Evolutionary conservation across 441 rosid genomes (phyloP).

Genomic region (Corymbia citriodora): DNA sequence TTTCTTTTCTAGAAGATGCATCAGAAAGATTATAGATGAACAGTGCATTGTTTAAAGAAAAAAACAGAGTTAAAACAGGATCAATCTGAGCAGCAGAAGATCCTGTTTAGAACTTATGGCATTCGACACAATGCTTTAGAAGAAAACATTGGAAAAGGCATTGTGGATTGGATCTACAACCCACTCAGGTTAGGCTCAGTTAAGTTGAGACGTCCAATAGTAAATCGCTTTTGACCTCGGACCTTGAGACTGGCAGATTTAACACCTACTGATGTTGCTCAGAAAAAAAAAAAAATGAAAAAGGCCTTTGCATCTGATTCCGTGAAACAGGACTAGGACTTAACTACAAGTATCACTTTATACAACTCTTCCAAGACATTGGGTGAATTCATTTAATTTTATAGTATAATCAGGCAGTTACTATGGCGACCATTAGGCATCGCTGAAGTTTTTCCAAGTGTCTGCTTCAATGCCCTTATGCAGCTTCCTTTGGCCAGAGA

Average conservation of each 20-base stretch:
- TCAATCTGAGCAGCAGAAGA: neutral
- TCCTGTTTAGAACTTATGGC: neutral
- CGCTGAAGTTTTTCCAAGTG: too few species aligned
- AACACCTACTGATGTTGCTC: neutral
- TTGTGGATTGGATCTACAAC: neutral
- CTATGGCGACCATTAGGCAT: neutral
- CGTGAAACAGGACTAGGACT: neutral
- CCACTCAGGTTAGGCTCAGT: neutral
- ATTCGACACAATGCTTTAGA: neutral
- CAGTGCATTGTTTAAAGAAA: neutral
- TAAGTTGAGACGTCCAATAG: neutral
- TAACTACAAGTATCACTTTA: neutral
- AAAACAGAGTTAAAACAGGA: neutral
- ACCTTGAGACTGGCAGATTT: neutral
- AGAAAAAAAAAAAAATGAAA: neutral
- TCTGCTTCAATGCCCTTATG: too few species aligned
- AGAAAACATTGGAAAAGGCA: neutral
- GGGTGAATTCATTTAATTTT: neutral
- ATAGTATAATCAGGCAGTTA: neutral
- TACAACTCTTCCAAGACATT: neutral
- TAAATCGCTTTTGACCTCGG: neutral
- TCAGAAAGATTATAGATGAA: neutral
- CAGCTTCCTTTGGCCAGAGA: slow-evolving; percentile 68
- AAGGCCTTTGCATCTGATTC: neutral
- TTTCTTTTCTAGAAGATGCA: neutral